Evolutionary conservation across 2,329 filamentous ascomycete species (phyloP).

Genomic region (Cercospora sp.): DNA sequence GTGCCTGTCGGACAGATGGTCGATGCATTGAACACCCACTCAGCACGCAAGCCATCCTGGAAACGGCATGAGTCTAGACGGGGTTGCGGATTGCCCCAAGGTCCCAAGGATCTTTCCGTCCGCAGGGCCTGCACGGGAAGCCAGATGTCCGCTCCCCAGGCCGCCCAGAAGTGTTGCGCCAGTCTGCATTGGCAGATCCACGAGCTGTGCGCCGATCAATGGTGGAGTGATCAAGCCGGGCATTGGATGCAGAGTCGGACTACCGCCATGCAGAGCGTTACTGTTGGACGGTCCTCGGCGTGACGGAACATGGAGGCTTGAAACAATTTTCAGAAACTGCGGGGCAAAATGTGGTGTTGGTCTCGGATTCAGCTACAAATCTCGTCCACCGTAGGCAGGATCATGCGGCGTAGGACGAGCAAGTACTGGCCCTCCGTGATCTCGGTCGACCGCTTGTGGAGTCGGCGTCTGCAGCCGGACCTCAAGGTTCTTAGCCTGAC

Average conservation of each 20-base stretch:
- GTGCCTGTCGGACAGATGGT: slow-evolving; percentile 25
- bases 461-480: slow-evolving; percentile 15
- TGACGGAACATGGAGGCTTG: slow-evolving; percentile 14
- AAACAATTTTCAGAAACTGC: slow-evolving; percentile 8
- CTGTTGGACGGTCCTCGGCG: background rate
- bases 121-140: slow-evolving; percentile 9
- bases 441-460: slow-evolving; percentile 21
- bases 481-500: slow-evolving; percentile 3
- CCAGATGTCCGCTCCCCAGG: slow-evolving; percentile 11
- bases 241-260: slow-evolving; percentile 15
- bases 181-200: slow-evolving; percentile 14
- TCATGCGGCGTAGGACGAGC: slow-evolving; percentile 3
- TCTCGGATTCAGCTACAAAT: slow-evolving; percentile 9
- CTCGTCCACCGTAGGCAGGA: slow-evolving; percentile 3
- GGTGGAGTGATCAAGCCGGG: background rate
- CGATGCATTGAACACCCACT: slow-evolving; percentile 17
- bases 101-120: slow-evolving; percentile 19
- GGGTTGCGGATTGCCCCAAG: slow-evolving; percentile 17
- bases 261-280: slow-evolving; percentile 12
- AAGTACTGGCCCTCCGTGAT: slow-evolving; percentile 10
- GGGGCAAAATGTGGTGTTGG: slow-evolving; percentile 8
- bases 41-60: slow-evolving; percentile 20
- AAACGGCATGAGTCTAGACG: slow-evolving; percentile 20
- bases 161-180: slow-evolving; percentile 7
- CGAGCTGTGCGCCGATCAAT: slow-evolving; percentile 2